A percentile compares a stretch with the other conserved stretches of the same genome.
Evolutionary conservation across 331 rosid species (phyloP).

Genomic region (Spiraea crenata): DNA sequence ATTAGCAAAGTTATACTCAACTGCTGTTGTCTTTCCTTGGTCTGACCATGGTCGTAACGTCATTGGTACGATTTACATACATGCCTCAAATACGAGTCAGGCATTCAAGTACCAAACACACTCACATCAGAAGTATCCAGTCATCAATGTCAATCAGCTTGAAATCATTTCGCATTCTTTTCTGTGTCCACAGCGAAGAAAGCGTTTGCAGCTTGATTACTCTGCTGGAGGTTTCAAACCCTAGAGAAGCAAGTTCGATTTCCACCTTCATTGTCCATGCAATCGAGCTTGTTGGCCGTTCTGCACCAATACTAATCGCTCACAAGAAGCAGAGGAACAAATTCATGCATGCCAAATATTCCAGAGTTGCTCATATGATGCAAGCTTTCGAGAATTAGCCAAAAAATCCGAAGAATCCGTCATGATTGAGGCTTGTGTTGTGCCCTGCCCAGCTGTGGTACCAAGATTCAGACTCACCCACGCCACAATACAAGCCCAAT

Average conservation of each 20-base stretch:
- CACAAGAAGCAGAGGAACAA: slow-evolving; percentile 11
- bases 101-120: neutral
- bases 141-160: neutral
- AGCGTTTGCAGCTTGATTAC: slow-evolving; percentile 30
- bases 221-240: slow-evolving; percentile 40
- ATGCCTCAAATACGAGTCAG: slow-evolving; percentile 21
- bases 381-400: slow-evolving; percentile 50
- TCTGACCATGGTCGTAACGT: neutral
- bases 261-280: slow-evolving; percentile 36
- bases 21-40: slow-evolving; percentile 13
- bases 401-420: slow-evolving; percentile 24
- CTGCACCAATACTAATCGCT: slow-evolving; percentile 36
- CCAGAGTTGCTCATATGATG: slow-evolving; percentile 35
- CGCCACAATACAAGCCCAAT: no score
- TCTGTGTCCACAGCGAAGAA: slow-evolving; percentile 39
- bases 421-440: slow-evolving; percentile 18
- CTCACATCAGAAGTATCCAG: slow-evolving; percentile 23
- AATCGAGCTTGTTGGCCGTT: slow-evolving; percentile 36
- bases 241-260: slow-evolving; percentile 29
- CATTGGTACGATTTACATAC: slow-evolving; percentile 21
- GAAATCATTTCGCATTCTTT: slow-evolving; percentile 25
- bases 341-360: neutral
- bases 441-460: no score
- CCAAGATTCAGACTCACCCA: no score
- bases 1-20: slow-evolving; percentile 11